A percentile compares a stretch with the other conserved stretches of the same genome.
phyloP scores from a whole-genome alignment of 306 rosid species.

The Boehmeria nivea region DNA sequence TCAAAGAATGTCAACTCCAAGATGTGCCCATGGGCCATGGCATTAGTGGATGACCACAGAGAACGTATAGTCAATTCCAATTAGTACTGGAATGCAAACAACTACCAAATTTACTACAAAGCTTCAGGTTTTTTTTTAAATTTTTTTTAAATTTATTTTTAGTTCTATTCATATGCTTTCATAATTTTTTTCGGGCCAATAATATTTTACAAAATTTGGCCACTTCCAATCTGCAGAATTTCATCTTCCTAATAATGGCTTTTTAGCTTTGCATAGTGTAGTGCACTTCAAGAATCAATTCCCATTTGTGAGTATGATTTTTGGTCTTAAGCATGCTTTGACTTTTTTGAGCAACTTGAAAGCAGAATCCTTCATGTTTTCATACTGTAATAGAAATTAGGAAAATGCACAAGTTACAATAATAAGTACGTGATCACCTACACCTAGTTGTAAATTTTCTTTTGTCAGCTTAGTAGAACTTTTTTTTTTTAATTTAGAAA shows the following conservation, averaged over 20 bases:
- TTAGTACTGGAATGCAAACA: too few species aligned
- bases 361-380: too few species aligned
- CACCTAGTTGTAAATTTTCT: too few species aligned
- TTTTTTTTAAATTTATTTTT: too few species aligned
- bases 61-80: constrained; percentile 21
- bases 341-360: constrained; percentile 1
- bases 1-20: constrained; percentile 6
- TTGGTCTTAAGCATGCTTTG: neutral
- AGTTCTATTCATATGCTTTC: neutral
- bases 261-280: too few species aligned
- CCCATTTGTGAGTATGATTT: constrained; percentile 6
- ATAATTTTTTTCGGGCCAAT: constrained; percentile 9
- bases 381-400: too few species aligned
- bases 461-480: too few species aligned
- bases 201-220: constrained; percentile 1
- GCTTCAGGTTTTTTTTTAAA: too few species aligned
- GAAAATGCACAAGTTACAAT: too few species aligned
- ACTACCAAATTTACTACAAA: too few species aligned
- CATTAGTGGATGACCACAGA: constrained; percentile 21
- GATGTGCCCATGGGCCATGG: neutral
- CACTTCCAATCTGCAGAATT: neutral
- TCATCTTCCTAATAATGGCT: neutral
- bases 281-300: constrained; percentile 3
- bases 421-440: too few species aligned
- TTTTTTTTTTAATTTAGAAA: too few species aligned